A percentile compares a stretch with the other conserved stretches of the same genome.
Evolutionary conservation across 2,329 filamentous ascomycete genomes (phyloP).

Genomic region (Exophiala lecanii-corni): DNA sequence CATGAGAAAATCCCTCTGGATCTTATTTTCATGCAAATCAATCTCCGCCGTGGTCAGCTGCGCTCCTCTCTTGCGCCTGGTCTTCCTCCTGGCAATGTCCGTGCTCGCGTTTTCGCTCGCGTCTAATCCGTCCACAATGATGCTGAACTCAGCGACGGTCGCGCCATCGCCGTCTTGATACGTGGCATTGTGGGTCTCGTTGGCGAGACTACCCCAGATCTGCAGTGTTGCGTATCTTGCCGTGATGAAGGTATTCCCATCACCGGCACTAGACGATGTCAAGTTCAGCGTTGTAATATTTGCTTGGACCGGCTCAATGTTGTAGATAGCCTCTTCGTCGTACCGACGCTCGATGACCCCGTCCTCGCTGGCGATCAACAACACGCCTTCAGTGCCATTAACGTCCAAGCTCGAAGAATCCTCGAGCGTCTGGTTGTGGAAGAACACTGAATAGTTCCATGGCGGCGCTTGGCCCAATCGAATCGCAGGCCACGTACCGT

Average conservation of each 20-base stretch:
- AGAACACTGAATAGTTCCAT: constrained; percentile 48
- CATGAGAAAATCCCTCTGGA: background rate
- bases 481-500: constrained; percentile 48
- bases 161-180: constrained; percentile 39
- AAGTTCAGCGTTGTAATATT: constrained; percentile 36
- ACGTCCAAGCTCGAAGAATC: constrained; percentile 22
- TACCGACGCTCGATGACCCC: constrained; percentile 38
- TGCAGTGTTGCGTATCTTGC: constrained; percentile 41
- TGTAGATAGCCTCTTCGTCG: constrained; percentile 31
- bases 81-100: background rate
- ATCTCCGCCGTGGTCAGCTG: too few species aligned
- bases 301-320: constrained; percentile 34
- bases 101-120: background rate
- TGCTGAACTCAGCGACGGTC: constrained; percentile 46
- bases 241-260: constrained; percentile 29
- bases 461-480: constrained; percentile 59
- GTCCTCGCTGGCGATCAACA: constrained; percentile 28
- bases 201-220: constrained; percentile 36
- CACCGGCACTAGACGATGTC: constrained; percentile 3
- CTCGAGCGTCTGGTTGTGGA: constrained; percentile 45
- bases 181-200: constrained; percentile 35
- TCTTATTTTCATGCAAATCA: background rate
- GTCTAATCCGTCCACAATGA: constrained; percentile 31
- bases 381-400: constrained; percentile 13
- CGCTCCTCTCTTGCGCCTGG: constrained; percentile 5